Base-by-base conservation (phyloP, 768 basidiomycete species). In the Pleurotus djamor region DNA sequence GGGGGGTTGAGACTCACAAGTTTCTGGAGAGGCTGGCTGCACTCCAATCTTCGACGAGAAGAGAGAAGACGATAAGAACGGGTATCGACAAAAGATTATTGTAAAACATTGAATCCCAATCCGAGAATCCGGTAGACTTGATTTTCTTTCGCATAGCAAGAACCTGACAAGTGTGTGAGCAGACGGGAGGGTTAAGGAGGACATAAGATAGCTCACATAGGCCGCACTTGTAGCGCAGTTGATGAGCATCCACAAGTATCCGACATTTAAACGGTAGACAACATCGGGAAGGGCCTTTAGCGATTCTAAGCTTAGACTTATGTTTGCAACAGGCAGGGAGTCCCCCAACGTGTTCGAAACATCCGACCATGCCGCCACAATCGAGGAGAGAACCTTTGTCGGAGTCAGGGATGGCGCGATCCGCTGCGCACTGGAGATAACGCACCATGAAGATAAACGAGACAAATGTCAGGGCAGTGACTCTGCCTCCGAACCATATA, bases 51-150 rank as follows among this genome's bases (percentile, higher is more conserved):
- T 99, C 97, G 34, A 89, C 73, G 50, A 94, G 64, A 63, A 98
- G 64, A 7, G 96, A 97, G 68, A 89, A 93, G 52, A 93, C 66
- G 57, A 83, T 80, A 47, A 99, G 78, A 41, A 98, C 87, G 4
- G 97, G 97, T 65, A 98, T 96, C 16, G 94, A 96, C 54, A 98
- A 77, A 48, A 98, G 71, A 72, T 98, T 99, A 78, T 96, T 97
- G 79, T 98, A 98, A 76, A 94, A 96, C 95, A 98, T 98, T 10
- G 95, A 89, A 68, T 98, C 96, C 96, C 95, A 97, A 68, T 99
- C 96, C 51, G 94, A 82, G 77, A 98, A 98, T 16, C 93, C 93
- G 13, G 94, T 98, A 44, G 80, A 72, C 77, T 98, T 98, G 79
- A 99, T 98, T 59, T 89, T 84, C 72, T 96, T 98, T 59, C 97